phyloP scores from a whole-genome alignment of 306 rosid genomes.

The Fagus sylvatica region DNA sequence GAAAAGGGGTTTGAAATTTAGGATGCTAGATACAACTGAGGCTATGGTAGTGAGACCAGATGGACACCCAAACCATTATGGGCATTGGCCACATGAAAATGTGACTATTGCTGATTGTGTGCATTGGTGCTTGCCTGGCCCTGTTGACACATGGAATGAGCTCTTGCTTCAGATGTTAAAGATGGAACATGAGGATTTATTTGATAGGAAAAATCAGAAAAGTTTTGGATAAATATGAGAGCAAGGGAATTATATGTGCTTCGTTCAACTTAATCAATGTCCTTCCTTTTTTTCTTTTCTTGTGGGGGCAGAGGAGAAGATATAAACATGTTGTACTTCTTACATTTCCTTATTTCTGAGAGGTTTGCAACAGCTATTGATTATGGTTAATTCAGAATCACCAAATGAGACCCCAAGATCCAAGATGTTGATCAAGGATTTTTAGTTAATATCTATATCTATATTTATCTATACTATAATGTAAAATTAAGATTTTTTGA shows the following conservation, averaged over 20 bases:
- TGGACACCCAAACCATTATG: constrained; percentile 79
- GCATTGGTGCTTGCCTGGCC: constrained; percentile 90
- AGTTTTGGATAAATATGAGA: background rate
- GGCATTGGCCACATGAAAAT: constrained; percentile 48
- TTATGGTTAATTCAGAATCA: too few relatives aligned
- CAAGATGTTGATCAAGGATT: too few relatives aligned
- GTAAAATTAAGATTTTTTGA: too few relatives aligned
- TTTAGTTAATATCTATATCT: too few relatives aligned
- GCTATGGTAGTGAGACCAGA: constrained; percentile 80
- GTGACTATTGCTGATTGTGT: constrained; percentile 62
- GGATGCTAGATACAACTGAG: constrained; percentile 64
- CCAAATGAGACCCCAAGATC: too few relatives aligned
- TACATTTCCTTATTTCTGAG: too few relatives aligned
- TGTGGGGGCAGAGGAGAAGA: background rate
- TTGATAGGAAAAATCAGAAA: background rate
- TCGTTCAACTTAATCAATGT: background rate
- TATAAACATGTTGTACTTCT: too few relatives aligned
- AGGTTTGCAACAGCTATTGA: too few relatives aligned
- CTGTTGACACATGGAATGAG: constrained; percentile 91
- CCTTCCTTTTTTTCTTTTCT: background rate
- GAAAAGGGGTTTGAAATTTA: constrained; percentile 50
- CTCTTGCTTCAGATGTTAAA: constrained; percentile 55
- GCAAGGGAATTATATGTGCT: background rate
- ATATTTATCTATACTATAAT: too few relatives aligned
- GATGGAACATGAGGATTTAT: constrained; percentile 10